A percentile compares a stretch with the other conserved stretches of the same genome.
Conservation (phyloP, 2,329 filamentous ascomycete genomes). For the Elsinoe arachidis region DNA sequence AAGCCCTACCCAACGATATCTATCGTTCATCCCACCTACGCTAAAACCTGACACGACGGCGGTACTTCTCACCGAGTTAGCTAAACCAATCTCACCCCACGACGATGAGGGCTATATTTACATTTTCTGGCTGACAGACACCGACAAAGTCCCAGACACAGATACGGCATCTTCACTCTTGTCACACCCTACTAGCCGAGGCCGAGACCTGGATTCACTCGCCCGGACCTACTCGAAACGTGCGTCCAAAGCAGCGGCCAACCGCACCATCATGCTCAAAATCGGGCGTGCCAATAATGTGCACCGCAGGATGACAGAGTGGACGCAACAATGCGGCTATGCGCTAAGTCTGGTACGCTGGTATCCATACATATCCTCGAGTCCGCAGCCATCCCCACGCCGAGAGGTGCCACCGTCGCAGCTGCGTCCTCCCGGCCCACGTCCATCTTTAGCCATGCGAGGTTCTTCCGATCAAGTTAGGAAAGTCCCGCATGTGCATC, state of each 20-base stretch:
- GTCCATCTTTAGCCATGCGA: constrained; percentile 18
- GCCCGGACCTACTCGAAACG: constrained; percentile 21
- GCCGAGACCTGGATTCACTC: background rate
- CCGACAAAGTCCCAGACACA: constrained; percentile 45
- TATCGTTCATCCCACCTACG: constrained; percentile 60
- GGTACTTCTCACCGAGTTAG: constrained; percentile 65
- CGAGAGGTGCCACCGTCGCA: constrained; percentile 14
- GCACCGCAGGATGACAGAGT: constrained; percentile 82
- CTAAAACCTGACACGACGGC: constrained; percentile 62
- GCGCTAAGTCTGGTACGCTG: constrained; percentile 79
- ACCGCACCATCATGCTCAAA: constrained; percentile 57
- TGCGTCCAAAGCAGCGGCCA: constrained; percentile 4
- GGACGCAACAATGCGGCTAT: constrained; percentile 87
- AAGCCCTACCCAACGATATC: constrained; percentile 31
- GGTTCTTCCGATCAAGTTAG: constrained; percentile 31
- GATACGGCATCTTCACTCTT: constrained; percentile 28
- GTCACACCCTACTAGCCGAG: constrained; percentile 15
- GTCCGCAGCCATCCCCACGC: constrained; percentile 21
- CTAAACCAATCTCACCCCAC: constrained; percentile 60
- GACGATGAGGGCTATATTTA: constrained; percentile 93
- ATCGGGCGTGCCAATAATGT: constrained; percentile 70
- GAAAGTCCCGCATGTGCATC: constrained; percentile 77
- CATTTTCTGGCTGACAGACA: constrained; percentile 91
- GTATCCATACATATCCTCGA: constrained; percentile 64
- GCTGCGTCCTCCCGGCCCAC: constrained; percentile 25